phyloP scores from a whole-genome alignment of 2,329 filamentous ascomycete genomes.

The Trichoderma gracile region DNA sequence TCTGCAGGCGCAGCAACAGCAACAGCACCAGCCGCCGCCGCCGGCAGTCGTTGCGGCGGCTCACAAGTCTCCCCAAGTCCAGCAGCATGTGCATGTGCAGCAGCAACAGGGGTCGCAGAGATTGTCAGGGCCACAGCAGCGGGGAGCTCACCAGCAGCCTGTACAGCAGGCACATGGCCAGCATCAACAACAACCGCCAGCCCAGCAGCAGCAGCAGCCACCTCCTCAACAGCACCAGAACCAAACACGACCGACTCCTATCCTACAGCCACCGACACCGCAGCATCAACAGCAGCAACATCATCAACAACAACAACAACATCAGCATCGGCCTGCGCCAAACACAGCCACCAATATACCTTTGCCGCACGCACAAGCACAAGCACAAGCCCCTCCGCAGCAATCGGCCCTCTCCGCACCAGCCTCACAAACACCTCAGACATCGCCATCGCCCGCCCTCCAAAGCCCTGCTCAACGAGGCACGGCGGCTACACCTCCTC shows the following conservation, averaged over 20 bases:
- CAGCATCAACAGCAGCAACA: background rate
- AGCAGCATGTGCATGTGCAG: slow-evolving; percentile 10
- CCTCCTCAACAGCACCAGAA: background rate
- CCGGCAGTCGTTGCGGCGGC: slow-evolving; percentile 18
- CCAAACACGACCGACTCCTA: background rate
- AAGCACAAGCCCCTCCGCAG: background rate
- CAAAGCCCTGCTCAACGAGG: background rate
- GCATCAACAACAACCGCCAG: background rate
- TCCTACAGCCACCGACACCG: background rate
- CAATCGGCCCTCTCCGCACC: background rate
- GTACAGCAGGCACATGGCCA: background rate
- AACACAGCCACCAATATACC: background rate
- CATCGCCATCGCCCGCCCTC: background rate
- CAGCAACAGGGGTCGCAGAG: slow-evolving; percentile 10
- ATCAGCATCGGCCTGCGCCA: background rate
- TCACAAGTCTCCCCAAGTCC: slow-evolving; percentile 13
- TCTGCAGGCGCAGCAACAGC: background rate
- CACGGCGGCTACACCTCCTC: background rate
- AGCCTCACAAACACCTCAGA: background rate
- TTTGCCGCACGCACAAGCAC: background rate
- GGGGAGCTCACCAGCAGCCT: background rate
- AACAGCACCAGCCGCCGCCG: slow-evolving; percentile 8
- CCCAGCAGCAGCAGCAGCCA: background rate
- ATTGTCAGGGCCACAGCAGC: background rate
- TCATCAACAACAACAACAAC: background rate